Percentiles rank a stretch among this genome's conserved stretches.
Conservation (phyloP, 768 basidiomycete species). For the Pisolithus albus region DNA sequence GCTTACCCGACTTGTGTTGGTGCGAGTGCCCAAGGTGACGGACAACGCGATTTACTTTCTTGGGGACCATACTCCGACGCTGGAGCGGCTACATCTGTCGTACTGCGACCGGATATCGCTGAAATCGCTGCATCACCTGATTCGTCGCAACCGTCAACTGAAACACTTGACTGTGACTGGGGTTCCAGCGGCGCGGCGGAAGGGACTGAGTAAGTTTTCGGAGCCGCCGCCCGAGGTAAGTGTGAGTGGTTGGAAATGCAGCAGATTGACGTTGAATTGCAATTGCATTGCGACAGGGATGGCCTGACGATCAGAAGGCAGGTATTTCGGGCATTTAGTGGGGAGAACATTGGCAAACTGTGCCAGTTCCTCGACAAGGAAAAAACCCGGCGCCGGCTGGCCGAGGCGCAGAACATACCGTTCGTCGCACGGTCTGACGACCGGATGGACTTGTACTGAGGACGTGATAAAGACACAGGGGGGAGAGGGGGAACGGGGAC, state of each 20-base stretch:
- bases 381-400: constrained; percentile 46
- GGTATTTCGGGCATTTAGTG: constrained; percentile 78
- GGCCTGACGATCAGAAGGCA: constrained; percentile 57
- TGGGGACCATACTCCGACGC: constrained; percentile 57
- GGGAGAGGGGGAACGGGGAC: no score
- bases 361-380: constrained; percentile 70
- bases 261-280: background rate
- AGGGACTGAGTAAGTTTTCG: constrained; percentile 72
- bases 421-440: constrained; percentile 60
- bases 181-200: constrained; percentile 62
- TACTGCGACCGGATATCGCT: constrained; percentile 81
- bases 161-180: constrained; percentile 78
- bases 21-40: constrained; percentile 75
- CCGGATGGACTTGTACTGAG: constrained; percentile 51
- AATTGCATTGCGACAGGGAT: constrained; percentile 37
- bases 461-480: background rate
- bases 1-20: constrained; percentile 71
- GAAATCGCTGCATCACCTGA: constrained; percentile 62
- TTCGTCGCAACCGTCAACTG: constrained; percentile 52
- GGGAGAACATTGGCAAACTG: constrained; percentile 55
- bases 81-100: constrained; percentile 81
- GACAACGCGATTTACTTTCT: constrained; percentile 77
- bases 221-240: constrained; percentile 59
- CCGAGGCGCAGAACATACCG: constrained; percentile 53
- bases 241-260: background rate